Evolutionary conservation across 2,329 filamentous ascomycete genomes (phyloP).

Genomic region (Trichoderma asperellum): DNA sequence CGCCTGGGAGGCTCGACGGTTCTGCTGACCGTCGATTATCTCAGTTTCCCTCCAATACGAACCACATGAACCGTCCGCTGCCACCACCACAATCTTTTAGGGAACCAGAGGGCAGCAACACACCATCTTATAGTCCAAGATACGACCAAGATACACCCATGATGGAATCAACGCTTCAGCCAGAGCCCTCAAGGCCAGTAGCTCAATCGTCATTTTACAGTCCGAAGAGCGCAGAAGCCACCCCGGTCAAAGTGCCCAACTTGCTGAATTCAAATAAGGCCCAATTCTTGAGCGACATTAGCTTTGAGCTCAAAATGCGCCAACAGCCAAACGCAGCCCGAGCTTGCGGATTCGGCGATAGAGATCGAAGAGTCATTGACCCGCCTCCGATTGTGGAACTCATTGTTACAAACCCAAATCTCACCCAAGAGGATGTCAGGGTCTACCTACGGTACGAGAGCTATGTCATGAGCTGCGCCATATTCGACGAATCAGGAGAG

Average conservation of each 20-base stretch:
- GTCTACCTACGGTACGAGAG: constrained; percentile 62
- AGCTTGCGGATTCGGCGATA: constrained; percentile 81
- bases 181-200: constrained; percentile 7
- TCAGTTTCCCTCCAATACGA: background rate
- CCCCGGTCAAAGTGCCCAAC: constrained; percentile 35
- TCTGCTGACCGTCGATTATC: background rate
- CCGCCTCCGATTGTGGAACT: constrained; percentile 82
- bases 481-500: constrained; percentile 70
- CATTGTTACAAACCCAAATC: constrained; percentile 60
- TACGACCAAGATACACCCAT: constrained; percentile 2
- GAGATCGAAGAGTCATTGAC: constrained; percentile 80
- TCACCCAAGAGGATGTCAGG: constrained; percentile 58
- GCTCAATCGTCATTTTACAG: background rate
- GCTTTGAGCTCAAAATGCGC: constrained; percentile 55
- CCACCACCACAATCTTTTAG: constrained; percentile 8
- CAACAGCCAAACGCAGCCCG: constrained; percentile 79
- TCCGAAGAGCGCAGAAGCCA: background rate
- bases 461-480: constrained; percentile 75
- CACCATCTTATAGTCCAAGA: background rate
- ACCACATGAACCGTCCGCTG: constrained; percentile 12
- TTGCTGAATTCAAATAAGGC: constrained; percentile 34
- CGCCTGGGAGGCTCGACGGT: background rate
- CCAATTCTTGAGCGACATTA: constrained; percentile 33
- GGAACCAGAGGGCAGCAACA: background rate
- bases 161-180: background rate